Conservation (phyloP, 2,329 filamentous ascomycete species). For the Dryadomyces quercus-mongolicae region DNA sequence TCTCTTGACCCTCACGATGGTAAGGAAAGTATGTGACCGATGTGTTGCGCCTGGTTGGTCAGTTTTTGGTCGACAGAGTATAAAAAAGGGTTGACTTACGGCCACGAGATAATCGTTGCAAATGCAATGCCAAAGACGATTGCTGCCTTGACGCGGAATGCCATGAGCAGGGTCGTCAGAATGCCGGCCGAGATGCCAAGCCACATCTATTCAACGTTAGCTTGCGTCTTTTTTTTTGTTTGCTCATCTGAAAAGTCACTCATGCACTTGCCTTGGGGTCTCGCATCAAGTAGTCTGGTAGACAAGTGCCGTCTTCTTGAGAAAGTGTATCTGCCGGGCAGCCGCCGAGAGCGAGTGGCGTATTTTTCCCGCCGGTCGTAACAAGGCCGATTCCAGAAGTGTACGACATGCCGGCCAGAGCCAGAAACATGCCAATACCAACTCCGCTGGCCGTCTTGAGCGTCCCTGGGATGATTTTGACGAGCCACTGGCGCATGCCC, state of each 20-base stretch:
- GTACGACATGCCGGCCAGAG: constrained; percentile 59
- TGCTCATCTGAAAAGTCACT: not conserved
- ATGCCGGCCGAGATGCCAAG: constrained; percentile 72
- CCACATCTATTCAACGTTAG: constrained; percentile 50
- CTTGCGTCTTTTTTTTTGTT: not conserved
- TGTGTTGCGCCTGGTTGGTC: constrained; percentile 29
- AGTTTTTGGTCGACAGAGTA: not conserved
- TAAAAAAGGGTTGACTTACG: constrained; percentile 31
- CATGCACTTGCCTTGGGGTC: constrained; percentile 5
- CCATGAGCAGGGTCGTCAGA: constrained; percentile 69
- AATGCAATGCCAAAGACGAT: constrained; percentile 62
- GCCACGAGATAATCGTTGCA: constrained; percentile 65
- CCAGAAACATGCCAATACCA: constrained; percentile 52
- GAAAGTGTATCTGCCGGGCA: constrained; percentile 48
- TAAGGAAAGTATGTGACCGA: constrained; percentile 62
- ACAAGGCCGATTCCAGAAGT: constrained; percentile 73
- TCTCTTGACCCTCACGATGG: constrained; percentile 47
- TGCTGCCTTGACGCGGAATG: constrained; percentile 62
- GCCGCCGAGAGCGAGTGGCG: constrained; percentile 66
- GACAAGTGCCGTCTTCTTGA: constrained; percentile 19
- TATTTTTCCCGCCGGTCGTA: constrained; percentile 50
- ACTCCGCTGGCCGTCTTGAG: constrained; percentile 55
- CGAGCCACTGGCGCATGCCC: constrained; percentile 62
- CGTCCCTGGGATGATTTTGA: constrained; percentile 50
- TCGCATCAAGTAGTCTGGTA: not conserved